Base-by-base conservation (phyloP, 139 green algal genomes). In the Tetraselmis striata region DNA sequence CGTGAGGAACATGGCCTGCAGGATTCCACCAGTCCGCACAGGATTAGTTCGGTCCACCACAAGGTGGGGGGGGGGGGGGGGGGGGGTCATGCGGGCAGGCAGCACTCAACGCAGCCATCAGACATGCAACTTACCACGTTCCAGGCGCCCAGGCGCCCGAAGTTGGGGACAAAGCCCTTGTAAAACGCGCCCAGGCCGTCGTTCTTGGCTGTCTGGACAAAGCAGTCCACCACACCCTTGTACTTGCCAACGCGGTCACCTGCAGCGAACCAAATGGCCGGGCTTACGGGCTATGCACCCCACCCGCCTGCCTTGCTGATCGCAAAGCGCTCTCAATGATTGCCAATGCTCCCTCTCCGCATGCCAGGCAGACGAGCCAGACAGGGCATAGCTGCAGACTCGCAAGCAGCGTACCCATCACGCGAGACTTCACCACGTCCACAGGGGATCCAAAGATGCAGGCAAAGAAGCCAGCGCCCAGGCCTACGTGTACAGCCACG, bases 1-100 rank as follows among this genome's bases (percentile, higher is more conserved):
- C 26, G 93, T 96, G n/a, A 99, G 83, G 88, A 99, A 99, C 95
- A 99, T 98, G 78, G 90, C 90, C n/a, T n/a, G n/a, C n/a, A n/a
- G n/a, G n/a, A n/a, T n/a, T n/a, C n/a, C n/a, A n/a, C n/a, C n/a
- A n/a, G n/a, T n/a, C n/a, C n/a, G n/a, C n/a, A n/a, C n/a, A n/a
- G n/a, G n/a, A n/a, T n/a, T n/a, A n/a, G n/a, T n/a, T n/a, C n/a
- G n/a, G n/a, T n/a, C n/a, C n/a, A n/a, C n/a, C n/a, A n/a, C n/a
- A n/a, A n/a, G n/a, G n/a, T n/a, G n/a, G n/a, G n/a, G n/a, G n/a
- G n/a, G n/a, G n/a, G n/a, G n/a, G n/a, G n/a, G n/a, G n/a, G n/a
- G n/a, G n/a, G n/a, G n/a, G n/a, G n/a, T n/a, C n/a, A n/a, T n/a
- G n/a, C n/a, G n/a, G n/a, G n/a, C n/a, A n/a, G n/a, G n/a, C n/a